Evolutionary conservation across 495 filamentous ascomycete genomes (phyloP).

Genomic region (Aspergillus affinis): DNA sequence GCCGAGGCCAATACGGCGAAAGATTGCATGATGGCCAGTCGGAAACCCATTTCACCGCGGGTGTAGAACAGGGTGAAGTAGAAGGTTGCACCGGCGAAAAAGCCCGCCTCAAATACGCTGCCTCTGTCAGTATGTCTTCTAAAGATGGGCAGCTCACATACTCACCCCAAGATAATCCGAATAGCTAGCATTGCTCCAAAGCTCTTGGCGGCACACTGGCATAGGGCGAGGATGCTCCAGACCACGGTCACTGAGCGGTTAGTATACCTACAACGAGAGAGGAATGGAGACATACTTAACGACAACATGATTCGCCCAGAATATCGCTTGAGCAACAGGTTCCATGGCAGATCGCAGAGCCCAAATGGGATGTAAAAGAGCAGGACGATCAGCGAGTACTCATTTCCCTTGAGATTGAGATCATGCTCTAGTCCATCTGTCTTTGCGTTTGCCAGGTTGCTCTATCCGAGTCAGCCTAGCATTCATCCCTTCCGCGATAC

Average conservation of each 20-base stretch:
- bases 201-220: conserved; percentile 46
- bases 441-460: conserved; percentile 64
- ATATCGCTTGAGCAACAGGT: conserved; percentile 61
- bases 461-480: conserved; percentile 26
- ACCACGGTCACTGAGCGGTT: conserved; percentile 48
- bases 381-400: conserved; percentile 67
- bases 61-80: conserved; percentile 56
- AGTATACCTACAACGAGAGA: conserved; percentile 22
- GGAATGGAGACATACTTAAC: conserved; percentile 33
- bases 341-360: conserved; percentile 58
- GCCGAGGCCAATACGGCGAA: conserved; percentile 66
- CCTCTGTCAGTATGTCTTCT: conserved; percentile 41
- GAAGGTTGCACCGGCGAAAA: conserved; percentile 60
- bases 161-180: conserved; percentile 35
- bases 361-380: conserved; percentile 76
- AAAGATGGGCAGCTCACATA: neutral
- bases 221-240: conserved; percentile 41
- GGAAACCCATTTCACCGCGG: conserved; percentile 65
- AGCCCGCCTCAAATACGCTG: conserved; percentile 61
- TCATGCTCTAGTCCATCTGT: conserved; percentile 55
- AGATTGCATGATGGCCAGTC: conserved; percentile 71
- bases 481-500: neutral
- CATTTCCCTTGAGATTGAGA: conserved; percentile 53
- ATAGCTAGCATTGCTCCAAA: conserved; percentile 54
- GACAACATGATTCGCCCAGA: conserved; percentile 46